These are phyloP conservation scores for Pseudoneurospora amorphoporcata DNA, from an alignment of 495 filamentous ascomycete genomes.

Conservation along the genomic window DNA sequence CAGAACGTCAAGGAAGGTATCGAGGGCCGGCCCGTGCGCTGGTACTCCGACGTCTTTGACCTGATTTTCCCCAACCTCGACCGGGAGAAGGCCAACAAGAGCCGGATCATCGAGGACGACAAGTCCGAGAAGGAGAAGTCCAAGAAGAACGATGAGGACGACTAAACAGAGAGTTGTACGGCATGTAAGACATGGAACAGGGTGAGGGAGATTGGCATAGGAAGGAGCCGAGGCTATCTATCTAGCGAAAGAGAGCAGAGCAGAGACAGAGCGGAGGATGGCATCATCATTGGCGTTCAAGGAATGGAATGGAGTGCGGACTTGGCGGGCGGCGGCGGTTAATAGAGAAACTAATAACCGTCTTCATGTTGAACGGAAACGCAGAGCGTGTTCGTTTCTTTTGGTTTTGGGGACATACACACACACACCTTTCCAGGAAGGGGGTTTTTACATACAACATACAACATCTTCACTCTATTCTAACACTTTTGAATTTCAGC, in stretches of 20 bases:
- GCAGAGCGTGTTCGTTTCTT: not conserved
- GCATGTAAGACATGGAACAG: slow-evolving; percentile 6
- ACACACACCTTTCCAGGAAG: not conserved
- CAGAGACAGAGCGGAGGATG: slow-evolving; percentile 1
- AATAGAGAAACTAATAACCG: not conserved
- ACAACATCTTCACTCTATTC: not conserved
- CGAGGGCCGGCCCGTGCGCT: slow-evolving; percentile 76
- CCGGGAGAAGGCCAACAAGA: slow-evolving; percentile 57
- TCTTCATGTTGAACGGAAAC: not conserved
- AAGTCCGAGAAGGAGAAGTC: slow-evolving; percentile 36
- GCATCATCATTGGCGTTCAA: slow-evolving; percentile 3
- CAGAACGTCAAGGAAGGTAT: slow-evolving; percentile 97
- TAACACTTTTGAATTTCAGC: not conserved
- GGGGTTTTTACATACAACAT: not conserved
- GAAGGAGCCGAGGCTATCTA: not conserved
- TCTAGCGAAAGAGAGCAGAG: not conserved
- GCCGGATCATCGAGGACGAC: slow-evolving; percentile 50
- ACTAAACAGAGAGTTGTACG: slow-evolving; percentile 5
- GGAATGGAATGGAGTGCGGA: slow-evolving; percentile 5
- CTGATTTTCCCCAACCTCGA: slow-evolving; percentile 82
- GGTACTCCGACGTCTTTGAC: slow-evolving; percentile 92
- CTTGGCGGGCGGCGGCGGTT: not conserved
- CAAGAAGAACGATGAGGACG: slow-evolving; percentile 18
- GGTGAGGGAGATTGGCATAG: not conserved
- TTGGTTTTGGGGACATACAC: not conserved